Percentiles rank a stretch among this genome's conserved stretches.
Conservation (phyloP, 140 eudicot genomes). For the Erigeron philadelphicus region DNA sequence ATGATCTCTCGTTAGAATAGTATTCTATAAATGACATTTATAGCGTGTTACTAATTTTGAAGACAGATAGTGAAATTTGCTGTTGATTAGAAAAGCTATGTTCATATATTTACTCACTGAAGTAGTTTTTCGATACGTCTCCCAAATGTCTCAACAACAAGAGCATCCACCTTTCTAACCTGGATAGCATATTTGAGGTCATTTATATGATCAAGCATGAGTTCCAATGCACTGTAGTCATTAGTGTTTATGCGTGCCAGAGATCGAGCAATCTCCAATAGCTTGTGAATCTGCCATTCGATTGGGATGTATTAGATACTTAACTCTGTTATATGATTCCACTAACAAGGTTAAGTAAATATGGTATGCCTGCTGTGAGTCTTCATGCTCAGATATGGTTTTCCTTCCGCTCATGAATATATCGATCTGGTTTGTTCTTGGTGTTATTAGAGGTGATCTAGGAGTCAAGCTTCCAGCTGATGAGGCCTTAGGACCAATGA, state of each 20-base stretch:
- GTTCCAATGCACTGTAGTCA: slow-evolving; percentile 71
- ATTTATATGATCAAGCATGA: slow-evolving; percentile 61
- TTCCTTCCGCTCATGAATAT: slow-evolving; percentile 53
- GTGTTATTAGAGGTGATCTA: slow-evolving; percentile 80
- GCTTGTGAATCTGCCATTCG: slow-evolving; percentile 68
- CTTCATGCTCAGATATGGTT: slow-evolving; percentile 69
- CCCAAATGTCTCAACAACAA: slow-evolving; percentile 94
- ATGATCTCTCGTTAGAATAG: not conserved
- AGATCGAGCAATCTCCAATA: slow-evolving; percentile 76
- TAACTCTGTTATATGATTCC: slow-evolving; percentile 9
- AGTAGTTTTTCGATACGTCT: slow-evolving; percentile 89
- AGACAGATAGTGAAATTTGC: not conserved
- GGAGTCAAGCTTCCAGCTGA: slow-evolving; percentile 76
- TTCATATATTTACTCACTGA: slow-evolving; percentile 57
- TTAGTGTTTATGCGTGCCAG: slow-evolving; percentile 54
- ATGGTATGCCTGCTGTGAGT: slow-evolving; percentile 54
- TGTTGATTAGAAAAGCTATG: not conserved
- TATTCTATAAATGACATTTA: slow-evolving; percentile 7
- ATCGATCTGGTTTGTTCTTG: slow-evolving; percentile 71
- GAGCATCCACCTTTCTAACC: slow-evolving; percentile 96
- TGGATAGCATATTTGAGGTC: slow-evolving; percentile 84
- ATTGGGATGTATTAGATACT: slow-evolving; percentile 21
- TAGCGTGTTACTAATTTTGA: not conserved
- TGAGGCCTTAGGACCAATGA: slow-evolving; percentile 46
- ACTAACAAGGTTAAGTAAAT: not conserved